A percentile compares a stretch with the other conserved stretches of the same genome.
phyloP scores from a whole-genome alignment of 495 filamentous ascomycete species.

The Neurospora africana region DNA sequence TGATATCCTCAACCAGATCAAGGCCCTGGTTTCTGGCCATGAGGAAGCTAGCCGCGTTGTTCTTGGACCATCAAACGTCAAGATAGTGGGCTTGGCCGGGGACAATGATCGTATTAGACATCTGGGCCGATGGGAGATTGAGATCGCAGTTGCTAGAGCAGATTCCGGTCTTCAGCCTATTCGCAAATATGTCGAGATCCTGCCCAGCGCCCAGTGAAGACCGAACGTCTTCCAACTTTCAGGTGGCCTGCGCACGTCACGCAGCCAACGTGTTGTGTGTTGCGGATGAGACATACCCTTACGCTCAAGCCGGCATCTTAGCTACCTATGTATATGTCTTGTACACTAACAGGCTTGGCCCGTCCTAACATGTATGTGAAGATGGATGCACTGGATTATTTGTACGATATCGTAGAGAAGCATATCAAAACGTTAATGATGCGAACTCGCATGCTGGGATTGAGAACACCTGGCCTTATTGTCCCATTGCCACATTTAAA shows the following conservation, averaged over 20 bases:
- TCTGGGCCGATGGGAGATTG: slow-evolving; percentile 29
- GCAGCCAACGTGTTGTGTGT: neutral
- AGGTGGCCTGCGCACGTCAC: neutral
- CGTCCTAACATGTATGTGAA: neutral
- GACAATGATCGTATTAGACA: slow-evolving; percentile 28
- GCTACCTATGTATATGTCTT: neutral
- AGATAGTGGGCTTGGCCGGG: slow-evolving; percentile 21
- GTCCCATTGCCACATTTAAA: neutral
- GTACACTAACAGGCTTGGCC: neutral
- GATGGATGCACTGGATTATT: neutral
- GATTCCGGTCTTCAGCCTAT: slow-evolving; percentile 16
- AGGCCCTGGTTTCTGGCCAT: slow-evolving; percentile 16
- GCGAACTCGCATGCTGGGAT: neutral
- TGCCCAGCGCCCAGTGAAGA: slow-evolving; percentile 9
- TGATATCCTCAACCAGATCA: slow-evolving; percentile 26
- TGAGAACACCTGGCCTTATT: neutral
- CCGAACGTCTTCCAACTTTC: neutral
- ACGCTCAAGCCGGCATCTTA: neutral
- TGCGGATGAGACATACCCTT: neutral
- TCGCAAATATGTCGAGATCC: slow-evolving; percentile 20
- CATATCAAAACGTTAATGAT: neutral
- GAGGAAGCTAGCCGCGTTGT: slow-evolving; percentile 20
- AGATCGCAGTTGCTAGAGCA: slow-evolving; percentile 13
- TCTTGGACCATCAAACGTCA: slow-evolving; percentile 23
- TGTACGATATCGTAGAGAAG: neutral